phyloP scores from a whole-genome alignment of 2,329 filamentous ascomycete genomes.

The Botryosphaeria dothidea region DNA sequence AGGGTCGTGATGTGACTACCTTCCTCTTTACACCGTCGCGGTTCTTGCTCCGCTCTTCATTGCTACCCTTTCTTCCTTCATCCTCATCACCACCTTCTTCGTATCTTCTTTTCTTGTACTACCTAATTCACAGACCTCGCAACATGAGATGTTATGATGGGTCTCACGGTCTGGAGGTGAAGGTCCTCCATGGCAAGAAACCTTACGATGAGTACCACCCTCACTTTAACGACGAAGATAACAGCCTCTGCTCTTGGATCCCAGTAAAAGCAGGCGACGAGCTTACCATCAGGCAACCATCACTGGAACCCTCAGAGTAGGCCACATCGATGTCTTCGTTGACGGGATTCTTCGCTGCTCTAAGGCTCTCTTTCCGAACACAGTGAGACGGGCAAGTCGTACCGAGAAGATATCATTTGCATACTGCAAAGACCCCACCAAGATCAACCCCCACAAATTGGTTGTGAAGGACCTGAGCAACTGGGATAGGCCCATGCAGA shows the following conservation, averaged over 20 bases:
- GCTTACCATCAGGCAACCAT: constrained; percentile 35
- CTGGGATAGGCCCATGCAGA: too few species aligned
- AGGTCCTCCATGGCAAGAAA: background rate
- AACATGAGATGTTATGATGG: background rate
- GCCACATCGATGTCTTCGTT: constrained; percentile 37
- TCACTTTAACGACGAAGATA: constrained; percentile 22
- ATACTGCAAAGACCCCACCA: background rate
- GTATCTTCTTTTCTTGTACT: background rate
- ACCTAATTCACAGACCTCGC: background rate
- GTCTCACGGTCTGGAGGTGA: background rate
- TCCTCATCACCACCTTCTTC: too few species aligned
- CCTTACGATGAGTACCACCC: constrained; percentile 29
- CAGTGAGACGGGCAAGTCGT: background rate
- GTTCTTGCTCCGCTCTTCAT: too few species aligned
- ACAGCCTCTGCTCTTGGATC: constrained; percentile 38
- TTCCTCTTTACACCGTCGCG: too few species aligned
- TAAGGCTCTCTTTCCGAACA: constrained; percentile 1
- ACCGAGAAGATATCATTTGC: constrained; percentile 22
- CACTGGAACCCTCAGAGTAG: constrained; percentile 31
- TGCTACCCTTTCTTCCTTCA: too few species aligned
- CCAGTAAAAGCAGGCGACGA: constrained; percentile 33
- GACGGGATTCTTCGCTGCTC: constrained; percentile 38
- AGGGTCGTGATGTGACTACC: too few species aligned
- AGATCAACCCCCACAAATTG: background rate
- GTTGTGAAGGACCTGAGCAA: background rate